Evolutionary conservation across 257 asterid species (phyloP).

Genomic region (Apocynum venetum): DNA sequence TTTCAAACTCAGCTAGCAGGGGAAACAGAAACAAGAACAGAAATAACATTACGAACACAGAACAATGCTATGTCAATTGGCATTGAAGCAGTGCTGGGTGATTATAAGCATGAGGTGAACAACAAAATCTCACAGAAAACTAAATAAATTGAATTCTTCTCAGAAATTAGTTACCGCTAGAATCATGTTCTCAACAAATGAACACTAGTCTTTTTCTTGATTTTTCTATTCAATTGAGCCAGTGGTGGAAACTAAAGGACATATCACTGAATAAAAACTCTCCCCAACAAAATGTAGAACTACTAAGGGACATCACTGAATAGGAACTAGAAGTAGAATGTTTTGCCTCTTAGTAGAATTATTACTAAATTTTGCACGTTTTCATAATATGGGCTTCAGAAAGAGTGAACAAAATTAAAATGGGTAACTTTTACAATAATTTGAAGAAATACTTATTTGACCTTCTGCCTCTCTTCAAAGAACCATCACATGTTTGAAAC

Average conservation of each 20-base stretch:
- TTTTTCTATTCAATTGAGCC: too few species aligned
- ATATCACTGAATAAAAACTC: too few species aligned
- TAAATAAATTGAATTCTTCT: not conserved
- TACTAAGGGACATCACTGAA: not conserved
- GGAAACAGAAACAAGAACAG: not conserved
- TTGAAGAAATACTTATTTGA: not conserved
- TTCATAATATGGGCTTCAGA: not conserved
- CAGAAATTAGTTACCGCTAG: not conserved
- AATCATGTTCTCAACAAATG: not conserved
- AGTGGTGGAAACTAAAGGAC: not conserved
- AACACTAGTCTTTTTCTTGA: not conserved
- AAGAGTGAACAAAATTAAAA: not conserved
- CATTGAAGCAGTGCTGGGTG: not conserved
- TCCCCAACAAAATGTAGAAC: too few species aligned
- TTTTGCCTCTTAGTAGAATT: not conserved
- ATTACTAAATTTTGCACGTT: not conserved
- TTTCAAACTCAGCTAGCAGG: not conserved
- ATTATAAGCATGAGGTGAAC: not conserved
- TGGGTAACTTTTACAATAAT: too few species aligned
- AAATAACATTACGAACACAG: not conserved
- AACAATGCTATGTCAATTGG: not conserved
- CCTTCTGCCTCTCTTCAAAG: not conserved
- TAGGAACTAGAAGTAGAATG: not conserved
- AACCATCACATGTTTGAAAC: not conserved
- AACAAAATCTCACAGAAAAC: not conserved